Evolutionary conservation across 2,329 filamentous ascomycete species (phyloP).

Genomic region (Hymenoscyphus repandus): DNA sequence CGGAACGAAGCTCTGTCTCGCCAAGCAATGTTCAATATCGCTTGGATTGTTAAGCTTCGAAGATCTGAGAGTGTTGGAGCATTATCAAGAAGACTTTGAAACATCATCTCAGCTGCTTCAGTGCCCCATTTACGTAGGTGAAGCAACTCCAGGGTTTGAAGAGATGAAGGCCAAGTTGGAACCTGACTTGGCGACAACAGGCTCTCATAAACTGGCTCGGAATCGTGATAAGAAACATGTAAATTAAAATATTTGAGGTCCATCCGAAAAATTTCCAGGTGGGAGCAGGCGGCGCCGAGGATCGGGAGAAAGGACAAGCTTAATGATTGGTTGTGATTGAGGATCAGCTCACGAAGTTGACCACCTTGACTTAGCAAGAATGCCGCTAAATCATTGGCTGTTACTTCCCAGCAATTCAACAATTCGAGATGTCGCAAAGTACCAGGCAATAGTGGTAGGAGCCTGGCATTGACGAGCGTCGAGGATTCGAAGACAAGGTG

Average conservation of each 20-base stretch:
- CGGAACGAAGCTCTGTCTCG: slow-evolving; percentile 75
- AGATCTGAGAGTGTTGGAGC: slow-evolving; percentile 62
- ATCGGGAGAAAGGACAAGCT: slow-evolving; percentile 68
- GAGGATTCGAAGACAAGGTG: slow-evolving; percentile 72
- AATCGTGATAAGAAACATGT: slow-evolving; percentile 62
- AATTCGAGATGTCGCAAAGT: slow-evolving; percentile 65
- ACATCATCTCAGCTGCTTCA: slow-evolving; percentile 68
- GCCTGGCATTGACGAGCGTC: slow-evolving; percentile 59
- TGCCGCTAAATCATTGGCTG: slow-evolving; percentile 55
- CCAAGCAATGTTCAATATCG: slow-evolving; percentile 77
- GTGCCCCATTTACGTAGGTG: slow-evolving; percentile 72
- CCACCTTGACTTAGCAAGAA: slow-evolving; percentile 66
- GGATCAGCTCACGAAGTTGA: slow-evolving; percentile 59
- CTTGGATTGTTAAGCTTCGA: slow-evolving; percentile 63
- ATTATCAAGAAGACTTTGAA: slow-evolving; percentile 70
- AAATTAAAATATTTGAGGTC: slow-evolving; percentile 75
- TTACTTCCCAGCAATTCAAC: slow-evolving; percentile 73
- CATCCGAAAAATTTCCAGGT: slow-evolving; percentile 65
- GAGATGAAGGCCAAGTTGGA: slow-evolving; percentile 71
- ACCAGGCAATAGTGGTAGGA: slow-evolving; percentile 65
- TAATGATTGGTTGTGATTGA: slow-evolving; percentile 76
- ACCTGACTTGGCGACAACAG: slow-evolving; percentile 59
- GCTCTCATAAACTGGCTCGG: slow-evolving; percentile 67
- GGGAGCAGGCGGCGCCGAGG: slow-evolving; percentile 63
- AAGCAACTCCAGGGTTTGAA: slow-evolving; percentile 68